Evolutionary conservation across 805 yeast genomes (phyloP).

Genomic region (Lipomyces starkeyi): DNA sequence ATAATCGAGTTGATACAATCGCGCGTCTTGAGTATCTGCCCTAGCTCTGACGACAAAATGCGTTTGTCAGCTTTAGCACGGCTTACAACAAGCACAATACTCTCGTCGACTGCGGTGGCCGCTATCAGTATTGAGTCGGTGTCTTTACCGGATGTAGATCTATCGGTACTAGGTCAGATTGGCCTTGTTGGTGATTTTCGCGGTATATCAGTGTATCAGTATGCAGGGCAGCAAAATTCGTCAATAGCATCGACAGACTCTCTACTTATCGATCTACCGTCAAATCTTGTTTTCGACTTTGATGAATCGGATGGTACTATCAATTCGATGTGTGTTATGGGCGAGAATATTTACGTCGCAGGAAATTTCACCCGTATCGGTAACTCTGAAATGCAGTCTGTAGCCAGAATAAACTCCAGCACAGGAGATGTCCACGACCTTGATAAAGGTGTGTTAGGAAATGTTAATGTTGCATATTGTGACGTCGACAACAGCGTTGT

Average conservation of each 20-base stretch:
- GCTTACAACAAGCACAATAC: neutral
- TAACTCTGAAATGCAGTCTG: slow-evolving; percentile 26
- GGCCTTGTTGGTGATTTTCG: slow-evolving; percentile 50
- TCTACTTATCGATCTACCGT: slow-evolving; percentile 26
- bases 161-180: slow-evolving; percentile 41
- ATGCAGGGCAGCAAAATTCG: slow-evolving; percentile 35
- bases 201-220: slow-evolving; percentile 48
- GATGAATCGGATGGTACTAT: slow-evolving; percentile 32
- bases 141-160: slow-evolving; percentile 20
- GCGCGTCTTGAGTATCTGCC: neutral
- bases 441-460: slow-evolving; percentile 45
- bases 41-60: neutral
- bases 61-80: neutral
- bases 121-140: slow-evolving; percentile 6
- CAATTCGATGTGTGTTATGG: slow-evolving; percentile 38
- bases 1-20: neutral
- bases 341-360: slow-evolving; percentile 39
- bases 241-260: slow-evolving; percentile 24
- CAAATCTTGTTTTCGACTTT: slow-evolving; percentile 23
- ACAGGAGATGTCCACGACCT: slow-evolving; percentile 41
- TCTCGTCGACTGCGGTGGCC: neutral
- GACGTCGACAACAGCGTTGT: slow-evolving; percentile 57
- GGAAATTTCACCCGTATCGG: slow-evolving; percentile 45
- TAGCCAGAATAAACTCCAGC: slow-evolving; percentile 41
- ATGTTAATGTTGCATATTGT: slow-evolving; percentile 55